Conservation (phyloP, 768 basidiomycete species). For the Pisolithus albus region DNA sequence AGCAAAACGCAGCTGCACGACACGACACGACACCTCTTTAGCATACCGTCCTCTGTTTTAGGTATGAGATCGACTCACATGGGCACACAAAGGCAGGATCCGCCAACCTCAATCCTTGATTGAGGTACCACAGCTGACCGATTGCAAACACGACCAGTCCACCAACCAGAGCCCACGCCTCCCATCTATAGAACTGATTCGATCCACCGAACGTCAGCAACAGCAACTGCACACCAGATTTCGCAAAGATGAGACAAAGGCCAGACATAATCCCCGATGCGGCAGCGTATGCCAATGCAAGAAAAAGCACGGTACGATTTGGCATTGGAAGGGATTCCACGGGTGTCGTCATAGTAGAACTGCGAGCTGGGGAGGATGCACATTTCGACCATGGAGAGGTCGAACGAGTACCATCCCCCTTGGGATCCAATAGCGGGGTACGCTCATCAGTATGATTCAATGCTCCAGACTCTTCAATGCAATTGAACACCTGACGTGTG, state of each 20-base stretch:
- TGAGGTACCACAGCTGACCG: constrained; percentile 78
- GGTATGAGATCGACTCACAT: constrained; percentile 39
- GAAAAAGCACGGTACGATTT: constrained; percentile 46
- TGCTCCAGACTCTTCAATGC: constrained; percentile 26
- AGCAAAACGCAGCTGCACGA: constrained; percentile 75
- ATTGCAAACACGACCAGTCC: constrained; percentile 70
- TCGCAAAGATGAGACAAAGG: constrained; percentile 90
- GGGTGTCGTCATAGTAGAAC: constrained; percentile 18
- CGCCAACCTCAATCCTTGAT: constrained; percentile 71
- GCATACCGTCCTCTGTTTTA: not conserved
- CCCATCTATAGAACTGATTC: constrained; percentile 81
- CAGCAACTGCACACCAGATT: constrained; percentile 86
- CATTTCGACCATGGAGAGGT: constrained; percentile 16
- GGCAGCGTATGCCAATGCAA: constrained; percentile 83
- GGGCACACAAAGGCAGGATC: constrained; percentile 85
- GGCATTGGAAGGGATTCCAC: constrained; percentile 20
- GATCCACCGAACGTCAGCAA: constrained; percentile 67
- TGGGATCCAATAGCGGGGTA: constrained; percentile 49
- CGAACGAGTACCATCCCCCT: constrained; percentile 25
- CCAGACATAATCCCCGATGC: constrained; percentile 85
- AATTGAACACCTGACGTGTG: constrained; percentile 28
- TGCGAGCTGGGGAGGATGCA: constrained; percentile 20
- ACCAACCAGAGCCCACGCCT: constrained; percentile 73
- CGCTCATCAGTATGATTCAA: constrained; percentile 35
- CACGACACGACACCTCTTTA: not conserved